Evolutionary conservation across 2,329 filamentous ascomycete genomes (phyloP).

Genomic region (Calonectria hawksworthii): DNA sequence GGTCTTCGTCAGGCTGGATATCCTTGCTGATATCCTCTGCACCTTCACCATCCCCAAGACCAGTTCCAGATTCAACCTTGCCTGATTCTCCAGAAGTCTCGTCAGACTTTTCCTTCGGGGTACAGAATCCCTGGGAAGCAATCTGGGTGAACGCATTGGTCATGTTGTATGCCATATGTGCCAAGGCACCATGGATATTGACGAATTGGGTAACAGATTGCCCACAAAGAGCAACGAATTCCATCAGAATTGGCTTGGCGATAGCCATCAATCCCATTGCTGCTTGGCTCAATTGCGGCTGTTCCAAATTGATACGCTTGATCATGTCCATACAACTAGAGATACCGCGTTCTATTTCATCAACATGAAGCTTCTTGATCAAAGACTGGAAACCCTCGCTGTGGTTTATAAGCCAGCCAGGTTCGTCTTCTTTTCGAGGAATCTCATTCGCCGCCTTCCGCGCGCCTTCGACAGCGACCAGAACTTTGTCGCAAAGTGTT

Average conservation of each 20-base stretch:
- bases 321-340: slow-evolving; percentile 54
- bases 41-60: slow-evolving; percentile 93
- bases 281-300: slow-evolving; percentile 44
- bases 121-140: slow-evolving; percentile 90
- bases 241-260: slow-evolving; percentile 76
- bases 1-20: slow-evolving; percentile 91
- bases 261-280: slow-evolving; percentile 51
- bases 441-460: slow-evolving; percentile 66
- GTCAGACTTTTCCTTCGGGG: slow-evolving; percentile 84
- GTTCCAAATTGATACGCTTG: slow-evolving; percentile 49
- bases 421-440: slow-evolving; percentile 51
- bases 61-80: slow-evolving; percentile 91
- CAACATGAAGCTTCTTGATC: slow-evolving; percentile 71
- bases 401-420: slow-evolving; percentile 55
- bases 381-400: slow-evolving; percentile 66
- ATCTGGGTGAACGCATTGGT: slow-evolving; percentile 84
- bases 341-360: slow-evolving; percentile 64
- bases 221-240: slow-evolving; percentile 76
- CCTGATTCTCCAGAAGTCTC: slow-evolving; percentile 78
- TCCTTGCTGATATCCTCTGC: slow-evolving; percentile 99
- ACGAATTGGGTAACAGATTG: slow-evolving; percentile 71
- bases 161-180: slow-evolving; percentile 82
- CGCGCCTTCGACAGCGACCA: slow-evolving; percentile 84
- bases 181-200: slow-evolving; percentile 77
- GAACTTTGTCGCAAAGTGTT: slow-evolving; percentile 78